phyloP scores from a whole-genome alignment of 2,329 filamentous ascomycete genomes.

The Shiraia bambusicola region DNA sequence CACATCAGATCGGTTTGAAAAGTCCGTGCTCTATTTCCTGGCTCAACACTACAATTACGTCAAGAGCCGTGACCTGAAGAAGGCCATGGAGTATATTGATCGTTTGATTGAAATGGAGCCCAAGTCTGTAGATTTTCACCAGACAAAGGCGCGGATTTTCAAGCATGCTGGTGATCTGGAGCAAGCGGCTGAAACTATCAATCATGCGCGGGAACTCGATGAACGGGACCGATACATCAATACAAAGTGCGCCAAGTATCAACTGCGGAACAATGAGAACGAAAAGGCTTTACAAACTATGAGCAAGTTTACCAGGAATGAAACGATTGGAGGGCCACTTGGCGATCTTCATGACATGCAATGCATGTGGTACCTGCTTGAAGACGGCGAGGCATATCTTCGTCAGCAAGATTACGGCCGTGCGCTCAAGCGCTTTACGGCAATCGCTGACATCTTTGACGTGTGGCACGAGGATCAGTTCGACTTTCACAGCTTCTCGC shows the following conservation, averaged over 20 bases:
- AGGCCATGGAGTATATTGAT: slow-evolving; percentile 80
- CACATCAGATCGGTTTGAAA: slow-evolving; percentile 62
- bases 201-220: slow-evolving; percentile 80
- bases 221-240: slow-evolving; percentile 96
- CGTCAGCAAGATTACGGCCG: slow-evolving; percentile 80
- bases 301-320: slow-evolving; percentile 90
- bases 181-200: slow-evolving; percentile 85
- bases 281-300: slow-evolving; percentile 84
- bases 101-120: slow-evolving; percentile 78
- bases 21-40: slow-evolving; percentile 86
- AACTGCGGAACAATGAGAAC: slow-evolving; percentile 87
- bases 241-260: slow-evolving; percentile 96
- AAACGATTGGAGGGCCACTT: slow-evolving; percentile 82
- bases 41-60: slow-evolving; percentile 97
- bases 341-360: slow-evolving; percentile 97
- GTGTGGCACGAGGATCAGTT: slow-evolving; percentile 98
- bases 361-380: slow-evolving; percentile 93
- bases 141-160: slow-evolving; percentile 92
- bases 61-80: slow-evolving; percentile 77
- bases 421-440: slow-evolving; percentile 88
- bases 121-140: slow-evolving; percentile 84
- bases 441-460: slow-evolving; percentile 90
- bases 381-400: slow-evolving; percentile 87
- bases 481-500: slow-evolving; percentile 95
- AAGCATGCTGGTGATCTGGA: slow-evolving; percentile 82